Evolutionary conservation across 257 asterid genomes (phyloP).

Genomic region (Solanum chiquidenum): DNA sequence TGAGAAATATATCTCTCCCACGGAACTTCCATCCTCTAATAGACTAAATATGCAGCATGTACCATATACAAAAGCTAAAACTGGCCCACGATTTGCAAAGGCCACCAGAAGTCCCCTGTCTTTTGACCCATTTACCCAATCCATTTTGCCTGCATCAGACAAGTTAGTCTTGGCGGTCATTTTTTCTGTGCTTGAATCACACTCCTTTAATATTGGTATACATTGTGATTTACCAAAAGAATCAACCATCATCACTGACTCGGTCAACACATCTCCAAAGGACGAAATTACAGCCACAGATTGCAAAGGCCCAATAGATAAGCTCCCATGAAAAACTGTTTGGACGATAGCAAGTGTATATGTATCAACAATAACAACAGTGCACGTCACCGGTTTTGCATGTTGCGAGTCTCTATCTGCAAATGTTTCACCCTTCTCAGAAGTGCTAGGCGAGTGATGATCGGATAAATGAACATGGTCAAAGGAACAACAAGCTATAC

Average conservation of each 20-base stretch:
- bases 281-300: constrained; percentile 48
- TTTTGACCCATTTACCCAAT: constrained; percentile 40
- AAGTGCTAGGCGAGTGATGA: constrained; percentile 17
- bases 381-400: constrained; percentile 39
- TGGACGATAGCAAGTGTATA: constrained; percentile 70
- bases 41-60: constrained; percentile 67
- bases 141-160: constrained; percentile 26
- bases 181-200: constrained; percentile 30
- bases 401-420: constrained; percentile 26
- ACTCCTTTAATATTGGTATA: constrained; percentile 52
- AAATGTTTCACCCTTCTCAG: constrained; percentile 20
- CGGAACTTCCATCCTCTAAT: constrained; percentile 36
- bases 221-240: constrained; percentile 56
- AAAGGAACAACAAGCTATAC: constrained; percentile 53
- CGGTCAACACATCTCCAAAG: constrained; percentile 43
- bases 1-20: constrained; percentile 56
- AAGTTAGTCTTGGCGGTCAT: constrained; percentile 24
- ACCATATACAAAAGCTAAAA: constrained; percentile 57
- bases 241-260: constrained; percentile 65
- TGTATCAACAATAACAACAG: constrained; percentile 63
- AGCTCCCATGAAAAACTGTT: constrained; percentile 72
- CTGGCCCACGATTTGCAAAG: constrained; percentile 40
- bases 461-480: constrained; percentile 19
- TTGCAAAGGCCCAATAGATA: constrained; percentile 68
- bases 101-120: constrained; percentile 43